Evolutionary conservation across 306 rosid genomes (phyloP).

Genomic region (Vigna mungo): DNA sequence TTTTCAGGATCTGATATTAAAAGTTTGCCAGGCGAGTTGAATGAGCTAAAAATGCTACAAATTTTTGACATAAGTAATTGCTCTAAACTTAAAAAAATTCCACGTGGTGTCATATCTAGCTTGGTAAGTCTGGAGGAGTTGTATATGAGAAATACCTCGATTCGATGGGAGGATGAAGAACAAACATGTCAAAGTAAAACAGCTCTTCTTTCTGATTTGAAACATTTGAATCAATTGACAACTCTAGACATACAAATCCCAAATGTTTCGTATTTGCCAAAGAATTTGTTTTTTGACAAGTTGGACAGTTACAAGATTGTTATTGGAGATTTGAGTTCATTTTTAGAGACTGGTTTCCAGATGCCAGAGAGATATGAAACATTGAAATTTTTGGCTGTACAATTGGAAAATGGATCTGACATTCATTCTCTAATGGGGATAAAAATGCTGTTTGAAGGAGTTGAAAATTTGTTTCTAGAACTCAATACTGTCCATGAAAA

Average conservation of each 20-base stretch:
- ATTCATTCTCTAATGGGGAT: neutral
- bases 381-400: neutral
- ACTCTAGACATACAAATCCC: neutral
- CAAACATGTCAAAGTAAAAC: neutral
- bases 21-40: neutral
- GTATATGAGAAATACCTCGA: neutral
- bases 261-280: neutral
- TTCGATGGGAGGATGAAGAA: neutral
- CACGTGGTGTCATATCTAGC: neutral
- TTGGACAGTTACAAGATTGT: neutral
- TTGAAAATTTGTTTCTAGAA: neutral
- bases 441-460: neutral
- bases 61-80: slow-evolving; percentile 9
- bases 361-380: neutral
- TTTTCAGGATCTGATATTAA: slow-evolving; percentile 9
- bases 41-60: neutral
- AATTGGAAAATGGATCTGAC: neutral
- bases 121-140: slow-evolving; percentile 1
- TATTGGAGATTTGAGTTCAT: neutral
- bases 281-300: neutral
- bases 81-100: neutral
- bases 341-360: neutral
- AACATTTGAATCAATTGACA: neutral
- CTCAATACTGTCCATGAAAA: too few relatives aligned
- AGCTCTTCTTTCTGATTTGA: neutral